Conservation (phyloP, 2,329 filamentous ascomycete species). For the Venturia nashicola region DNA sequence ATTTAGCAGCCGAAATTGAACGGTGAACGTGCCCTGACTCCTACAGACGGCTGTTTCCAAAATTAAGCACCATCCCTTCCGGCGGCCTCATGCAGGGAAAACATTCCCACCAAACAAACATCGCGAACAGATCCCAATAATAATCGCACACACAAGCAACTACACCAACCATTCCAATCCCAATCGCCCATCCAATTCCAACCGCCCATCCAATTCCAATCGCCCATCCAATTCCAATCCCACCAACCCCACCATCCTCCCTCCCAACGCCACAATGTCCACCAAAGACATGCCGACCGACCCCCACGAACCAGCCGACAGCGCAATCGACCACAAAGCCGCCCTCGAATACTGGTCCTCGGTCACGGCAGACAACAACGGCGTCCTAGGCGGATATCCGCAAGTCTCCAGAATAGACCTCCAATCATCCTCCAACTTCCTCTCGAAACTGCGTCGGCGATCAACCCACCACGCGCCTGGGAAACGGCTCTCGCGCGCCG, state of each 20-base stretch:
- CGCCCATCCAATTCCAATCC: background rate
- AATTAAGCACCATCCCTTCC: background rate
- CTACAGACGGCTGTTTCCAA: background rate
- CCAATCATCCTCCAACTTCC: conserved; percentile 55
- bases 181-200: background rate
- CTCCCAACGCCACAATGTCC: background rate
- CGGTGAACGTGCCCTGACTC: background rate
- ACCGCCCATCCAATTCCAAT: no score
- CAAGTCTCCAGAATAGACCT: conserved; percentile 60
- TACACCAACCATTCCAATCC: no score
- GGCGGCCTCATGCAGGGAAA: conserved; percentile 4
- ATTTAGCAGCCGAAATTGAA: no score
- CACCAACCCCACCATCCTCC: background rate
- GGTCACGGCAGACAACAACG: conserved; percentile 45
- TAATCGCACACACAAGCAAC: no score
- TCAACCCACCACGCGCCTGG: conserved; percentile 17
- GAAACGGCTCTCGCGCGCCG: conserved; percentile 27
- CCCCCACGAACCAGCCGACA: conserved; percentile 20
- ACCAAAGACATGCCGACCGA: background rate
- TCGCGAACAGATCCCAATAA: background rate
- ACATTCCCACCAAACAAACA: background rate
- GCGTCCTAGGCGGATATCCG: conserved; percentile 69
- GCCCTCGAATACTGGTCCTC: conserved; percentile 40
- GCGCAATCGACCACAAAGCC: conserved; percentile 30
- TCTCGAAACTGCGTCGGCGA: conserved; percentile 48